These are phyloP conservation scores for Ilyonectria destructans DNA, from an alignment of 2,329 filamentous ascomycete species.

Conservation along the genomic window DNA sequence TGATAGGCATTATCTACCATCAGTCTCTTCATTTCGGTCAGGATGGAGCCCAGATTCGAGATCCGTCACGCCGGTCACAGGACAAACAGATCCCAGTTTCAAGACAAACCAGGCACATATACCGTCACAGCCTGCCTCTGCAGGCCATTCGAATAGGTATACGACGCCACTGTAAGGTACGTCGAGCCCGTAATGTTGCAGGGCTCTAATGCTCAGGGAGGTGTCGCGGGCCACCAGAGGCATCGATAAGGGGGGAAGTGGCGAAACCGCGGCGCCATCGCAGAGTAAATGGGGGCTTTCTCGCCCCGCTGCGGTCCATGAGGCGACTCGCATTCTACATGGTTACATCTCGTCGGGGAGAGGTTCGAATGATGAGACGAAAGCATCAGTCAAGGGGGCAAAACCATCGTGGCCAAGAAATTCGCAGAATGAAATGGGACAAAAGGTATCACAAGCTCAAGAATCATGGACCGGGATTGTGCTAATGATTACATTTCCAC, in stretches of 20 bases:
- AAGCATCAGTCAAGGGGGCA: slow-evolving; percentile 5
- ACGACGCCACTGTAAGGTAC: slow-evolving; percentile 6
- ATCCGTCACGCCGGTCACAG: slow-evolving; percentile 14
- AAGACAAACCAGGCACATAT: background rate
- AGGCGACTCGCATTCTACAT: background rate
- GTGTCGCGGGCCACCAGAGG: background rate
- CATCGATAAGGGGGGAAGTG: background rate
- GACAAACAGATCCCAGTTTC: slow-evolving; percentile 3
- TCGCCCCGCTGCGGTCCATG: background rate
- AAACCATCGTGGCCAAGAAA: slow-evolving; percentile 34
- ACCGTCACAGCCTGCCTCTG: background rate
- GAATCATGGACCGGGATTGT: background rate
- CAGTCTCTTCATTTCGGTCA: slow-evolving; percentile 38
- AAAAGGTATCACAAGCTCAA: slow-evolving; percentile 16
- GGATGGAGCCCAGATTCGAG: slow-evolving; percentile 23
- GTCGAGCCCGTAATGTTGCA: background rate
- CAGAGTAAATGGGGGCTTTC: too few species aligned
- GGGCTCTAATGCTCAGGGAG: slow-evolving; percentile 20
- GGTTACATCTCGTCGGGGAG: background rate
- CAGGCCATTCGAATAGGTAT: background rate
- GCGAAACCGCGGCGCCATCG: background rate
- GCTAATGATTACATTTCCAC: slow-evolving; percentile 5
- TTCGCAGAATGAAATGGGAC: slow-evolving; percentile 27
- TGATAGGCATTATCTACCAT: slow-evolving; percentile 34
- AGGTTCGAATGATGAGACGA: background rate